These are phyloP conservation scores for Talaromyces marneffei DNA, from an alignment of 2,329 filamentous ascomycete species.

Conservation along the genomic window DNA sequence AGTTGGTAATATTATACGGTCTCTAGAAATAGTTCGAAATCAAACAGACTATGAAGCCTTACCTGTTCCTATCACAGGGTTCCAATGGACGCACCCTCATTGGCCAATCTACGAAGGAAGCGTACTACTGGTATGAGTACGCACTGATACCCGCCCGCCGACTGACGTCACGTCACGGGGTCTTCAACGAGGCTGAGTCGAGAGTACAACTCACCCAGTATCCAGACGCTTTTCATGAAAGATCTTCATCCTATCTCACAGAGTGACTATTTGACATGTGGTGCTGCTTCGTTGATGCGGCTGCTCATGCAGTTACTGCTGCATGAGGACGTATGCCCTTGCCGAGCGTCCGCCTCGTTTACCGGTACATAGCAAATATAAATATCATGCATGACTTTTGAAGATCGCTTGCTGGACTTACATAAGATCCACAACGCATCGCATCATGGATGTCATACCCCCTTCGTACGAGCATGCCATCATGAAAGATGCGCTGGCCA, in stretches of 20 bases:
- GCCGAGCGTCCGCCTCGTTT: neutral
- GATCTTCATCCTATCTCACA: neutral
- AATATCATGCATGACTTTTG: neutral
- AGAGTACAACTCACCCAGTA: neutral
- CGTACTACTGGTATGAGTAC: too few species aligned
- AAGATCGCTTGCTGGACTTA: neutral
- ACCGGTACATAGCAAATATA: too few species aligned
- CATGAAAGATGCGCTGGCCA: constrained; percentile 49
- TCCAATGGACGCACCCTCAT: neutral
- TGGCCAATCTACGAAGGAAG: neutral
- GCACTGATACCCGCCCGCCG: too few species aligned
- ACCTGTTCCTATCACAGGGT: neutral
- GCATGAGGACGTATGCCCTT: neutral
- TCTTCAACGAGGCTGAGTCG: neutral
- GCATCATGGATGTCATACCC: constrained; percentile 51
- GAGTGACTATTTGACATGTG: rapidly evolving
- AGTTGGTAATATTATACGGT: neutral
- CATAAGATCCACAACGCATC: neutral
- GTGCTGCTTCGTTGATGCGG: neutral
- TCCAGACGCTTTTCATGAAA: too few species aligned
- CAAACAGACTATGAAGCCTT: neutral
- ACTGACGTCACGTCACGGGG: constrained; percentile 10
- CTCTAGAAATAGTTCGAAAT: neutral
- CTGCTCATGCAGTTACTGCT: neutral
- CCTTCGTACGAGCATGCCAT: constrained; percentile 57